Evolutionary conservation across 148 eudicot genomes (phyloP).

Genomic region (Vaccinium macrocarpon): DNA sequence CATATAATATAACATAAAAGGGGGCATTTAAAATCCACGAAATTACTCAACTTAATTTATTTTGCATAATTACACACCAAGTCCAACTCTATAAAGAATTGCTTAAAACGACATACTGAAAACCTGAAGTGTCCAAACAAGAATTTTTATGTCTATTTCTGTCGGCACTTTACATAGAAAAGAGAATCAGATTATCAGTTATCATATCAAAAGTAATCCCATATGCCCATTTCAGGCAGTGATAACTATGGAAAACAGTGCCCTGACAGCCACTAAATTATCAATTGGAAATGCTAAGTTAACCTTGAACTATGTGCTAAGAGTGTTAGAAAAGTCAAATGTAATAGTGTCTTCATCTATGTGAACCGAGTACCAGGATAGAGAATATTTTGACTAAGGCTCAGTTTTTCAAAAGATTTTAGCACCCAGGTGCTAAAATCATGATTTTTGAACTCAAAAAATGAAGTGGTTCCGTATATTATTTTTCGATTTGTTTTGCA

Average conservation of each 20-base stretch:
- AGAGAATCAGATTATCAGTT: neutral
- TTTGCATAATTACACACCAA: neutral
- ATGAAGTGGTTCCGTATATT: too few relatives aligned
- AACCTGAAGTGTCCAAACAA: neutral
- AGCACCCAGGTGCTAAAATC: too few relatives aligned
- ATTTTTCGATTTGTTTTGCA: too few relatives aligned
- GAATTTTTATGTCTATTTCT: neutral
- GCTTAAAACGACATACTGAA: neutral
- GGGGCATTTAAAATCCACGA: neutral
- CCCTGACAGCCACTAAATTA: neutral
- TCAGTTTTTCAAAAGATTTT: too few relatives aligned
- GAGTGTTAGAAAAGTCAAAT: neutral
- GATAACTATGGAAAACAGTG: neutral
- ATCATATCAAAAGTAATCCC: neutral
- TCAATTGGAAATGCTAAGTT: neutral
- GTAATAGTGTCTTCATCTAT: neutral
- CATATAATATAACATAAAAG: neutral
- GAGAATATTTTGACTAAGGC: too few relatives aligned
- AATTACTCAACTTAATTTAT: neutral
- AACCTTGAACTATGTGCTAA: neutral
- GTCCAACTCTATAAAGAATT: neutral
- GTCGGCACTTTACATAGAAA: neutral
- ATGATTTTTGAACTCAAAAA: too few relatives aligned
- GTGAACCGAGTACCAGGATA: neutral
- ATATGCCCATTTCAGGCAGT: neutral